Evolutionary conservation across 805 yeast genomes (phyloP).

Genomic region (Teunomyces aglyptinius): DNA sequence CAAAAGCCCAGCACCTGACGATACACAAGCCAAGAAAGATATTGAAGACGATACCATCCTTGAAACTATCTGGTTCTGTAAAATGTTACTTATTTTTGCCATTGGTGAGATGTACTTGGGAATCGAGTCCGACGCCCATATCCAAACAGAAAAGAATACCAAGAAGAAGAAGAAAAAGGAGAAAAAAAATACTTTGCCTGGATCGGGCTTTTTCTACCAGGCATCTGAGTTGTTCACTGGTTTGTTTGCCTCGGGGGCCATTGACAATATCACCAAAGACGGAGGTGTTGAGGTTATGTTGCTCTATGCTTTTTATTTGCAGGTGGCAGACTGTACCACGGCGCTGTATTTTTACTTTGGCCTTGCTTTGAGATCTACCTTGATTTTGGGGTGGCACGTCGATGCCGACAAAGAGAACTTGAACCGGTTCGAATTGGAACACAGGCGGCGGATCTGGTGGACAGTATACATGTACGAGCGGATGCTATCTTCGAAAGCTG

Average conservation of each 20-base stretch:
- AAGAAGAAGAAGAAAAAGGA: slow-evolving; percentile 18
- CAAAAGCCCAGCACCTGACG: slow-evolving; percentile 25
- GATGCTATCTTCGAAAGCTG: slow-evolving; percentile 81
- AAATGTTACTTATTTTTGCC: slow-evolving; percentile 68
- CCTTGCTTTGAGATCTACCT: slow-evolving; percentile 66
- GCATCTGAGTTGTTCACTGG: slow-evolving; percentile 80
- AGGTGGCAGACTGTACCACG: slow-evolving; percentile 81
- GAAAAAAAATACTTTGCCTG: slow-evolving; percentile 55
- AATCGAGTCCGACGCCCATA: slow-evolving; percentile 63
- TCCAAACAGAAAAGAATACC: slow-evolving; percentile 28
- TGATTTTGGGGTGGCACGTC: slow-evolving; percentile 77
- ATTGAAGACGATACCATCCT: slow-evolving; percentile 55
- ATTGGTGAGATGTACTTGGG: slow-evolving; percentile 83
- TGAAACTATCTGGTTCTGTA: slow-evolving; percentile 81
- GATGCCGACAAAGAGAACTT: slow-evolving; percentile 68
- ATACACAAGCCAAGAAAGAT: slow-evolving; percentile 42
- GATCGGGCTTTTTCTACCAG: slow-evolving; percentile 73
- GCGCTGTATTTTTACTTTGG: slow-evolving; percentile 82
- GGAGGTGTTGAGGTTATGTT: slow-evolving; percentile 78
- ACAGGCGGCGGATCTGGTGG: slow-evolving; percentile 49
- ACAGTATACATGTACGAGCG: slow-evolving; percentile 55
- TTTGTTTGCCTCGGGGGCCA: slow-evolving; percentile 73
- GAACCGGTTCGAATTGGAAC: slow-evolving; percentile 54
- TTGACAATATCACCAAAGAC: slow-evolving; percentile 72
- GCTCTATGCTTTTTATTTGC: slow-evolving; percentile 73